Percentiles rank a stretch among this genome's conserved stretches.
Conservation (phyloP, 2,329 filamentous ascomycete genomes). For the Ceratocystis ficicola region DNA sequence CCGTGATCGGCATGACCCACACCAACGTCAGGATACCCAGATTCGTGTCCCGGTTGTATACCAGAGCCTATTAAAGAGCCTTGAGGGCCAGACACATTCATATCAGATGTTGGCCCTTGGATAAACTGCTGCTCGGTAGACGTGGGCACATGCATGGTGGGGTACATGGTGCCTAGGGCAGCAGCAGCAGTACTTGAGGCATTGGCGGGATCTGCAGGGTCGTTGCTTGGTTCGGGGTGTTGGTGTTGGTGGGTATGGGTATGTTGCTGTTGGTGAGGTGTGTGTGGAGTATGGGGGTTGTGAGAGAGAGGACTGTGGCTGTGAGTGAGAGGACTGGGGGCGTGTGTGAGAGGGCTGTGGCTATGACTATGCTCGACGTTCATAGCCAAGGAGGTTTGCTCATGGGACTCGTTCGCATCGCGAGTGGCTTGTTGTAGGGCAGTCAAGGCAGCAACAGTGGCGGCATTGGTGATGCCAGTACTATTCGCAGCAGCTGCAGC, state of each 20-base stretch:
- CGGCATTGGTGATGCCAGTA: slow-evolving; percentile 20
- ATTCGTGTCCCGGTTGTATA: slow-evolving; percentile 12
- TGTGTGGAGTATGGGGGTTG: slow-evolving; percentile 24
- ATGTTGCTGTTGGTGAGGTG: slow-evolving; percentile 13
- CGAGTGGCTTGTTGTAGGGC: slow-evolving; percentile 44
- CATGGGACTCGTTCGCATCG: slow-evolving; percentile 24
- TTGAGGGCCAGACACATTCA: slow-evolving; percentile 4
- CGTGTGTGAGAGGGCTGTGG: slow-evolving; percentile 11
- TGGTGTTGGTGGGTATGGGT: slow-evolving; percentile 14
- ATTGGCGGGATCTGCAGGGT: slow-evolving; percentile 39
- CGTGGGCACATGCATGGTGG: slow-evolving; percentile 45
- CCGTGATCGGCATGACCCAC: slow-evolving; percentile 13
- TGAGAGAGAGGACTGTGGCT: slow-evolving; percentile 14
- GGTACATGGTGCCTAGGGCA: slow-evolving; percentile 46
- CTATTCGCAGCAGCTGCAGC: slow-evolving; percentile 34
- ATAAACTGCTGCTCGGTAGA: slow-evolving; percentile 49
- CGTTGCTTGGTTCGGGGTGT: slow-evolving; percentile 25
- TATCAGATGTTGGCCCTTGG: slow-evolving; percentile 31
- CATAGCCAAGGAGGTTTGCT: slow-evolving; percentile 16
- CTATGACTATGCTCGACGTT: slow-evolving; percentile 15
- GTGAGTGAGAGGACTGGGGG: slow-evolving; percentile 10
- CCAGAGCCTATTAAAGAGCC: not conserved
- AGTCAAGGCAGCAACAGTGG: slow-evolving; percentile 31
- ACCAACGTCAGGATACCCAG: not conserved
- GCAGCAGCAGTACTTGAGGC: slow-evolving; percentile 49